Evolutionary conservation across 306 rosid species (phyloP).

Genomic region (Mimosa bimucronata): DNA sequence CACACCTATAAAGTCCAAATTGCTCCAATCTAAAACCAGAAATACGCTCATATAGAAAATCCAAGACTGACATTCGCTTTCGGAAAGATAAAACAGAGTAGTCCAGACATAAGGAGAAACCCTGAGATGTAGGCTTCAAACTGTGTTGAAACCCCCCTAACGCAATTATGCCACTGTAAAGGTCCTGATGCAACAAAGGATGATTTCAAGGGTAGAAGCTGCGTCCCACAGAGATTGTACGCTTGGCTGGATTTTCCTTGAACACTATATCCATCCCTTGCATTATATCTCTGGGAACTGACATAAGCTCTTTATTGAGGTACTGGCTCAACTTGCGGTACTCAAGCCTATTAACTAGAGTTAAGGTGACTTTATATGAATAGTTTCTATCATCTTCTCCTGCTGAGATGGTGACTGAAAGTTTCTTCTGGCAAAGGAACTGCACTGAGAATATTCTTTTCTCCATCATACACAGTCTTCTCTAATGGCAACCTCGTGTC

Average conservation of each 20-base stretch:
- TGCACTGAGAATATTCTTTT: conserved; percentile 67
- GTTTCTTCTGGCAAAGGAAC: conserved; percentile 60
- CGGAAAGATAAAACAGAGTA: conserved; percentile 65
- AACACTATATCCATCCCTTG: conserved; percentile 79
- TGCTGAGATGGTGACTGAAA: conserved; percentile 50
- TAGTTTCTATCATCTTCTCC: conserved; percentile 58
- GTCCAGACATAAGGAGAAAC: conserved; percentile 65
- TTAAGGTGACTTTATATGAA: conserved; percentile 50
- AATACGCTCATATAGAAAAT: conserved; percentile 43
- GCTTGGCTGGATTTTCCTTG: conserved; percentile 69
- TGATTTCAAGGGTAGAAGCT: conserved; percentile 54
- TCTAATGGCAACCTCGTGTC: conserved; percentile 50
- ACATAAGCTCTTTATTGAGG: conserved; percentile 41
- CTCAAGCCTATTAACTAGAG: conserved; percentile 53
- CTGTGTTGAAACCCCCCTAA: conserved; percentile 68
- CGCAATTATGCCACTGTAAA: conserved; percentile 55
- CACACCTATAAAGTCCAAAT: conserved; percentile 42
- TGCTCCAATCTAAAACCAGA: conserved; percentile 24
- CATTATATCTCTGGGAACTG: conserved; percentile 70
- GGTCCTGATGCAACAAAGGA: conserved; percentile 46
- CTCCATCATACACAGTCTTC: conserved; percentile 74
- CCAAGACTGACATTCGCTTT: conserved; percentile 53
- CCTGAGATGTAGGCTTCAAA: conserved; percentile 62
- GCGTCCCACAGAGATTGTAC: conserved; percentile 60
- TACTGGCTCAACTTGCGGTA: conserved; percentile 61